phyloP scores from a whole-genome alignment of 2,329 filamentous ascomycete genomes.

The Arthroderma sp. region DNA sequence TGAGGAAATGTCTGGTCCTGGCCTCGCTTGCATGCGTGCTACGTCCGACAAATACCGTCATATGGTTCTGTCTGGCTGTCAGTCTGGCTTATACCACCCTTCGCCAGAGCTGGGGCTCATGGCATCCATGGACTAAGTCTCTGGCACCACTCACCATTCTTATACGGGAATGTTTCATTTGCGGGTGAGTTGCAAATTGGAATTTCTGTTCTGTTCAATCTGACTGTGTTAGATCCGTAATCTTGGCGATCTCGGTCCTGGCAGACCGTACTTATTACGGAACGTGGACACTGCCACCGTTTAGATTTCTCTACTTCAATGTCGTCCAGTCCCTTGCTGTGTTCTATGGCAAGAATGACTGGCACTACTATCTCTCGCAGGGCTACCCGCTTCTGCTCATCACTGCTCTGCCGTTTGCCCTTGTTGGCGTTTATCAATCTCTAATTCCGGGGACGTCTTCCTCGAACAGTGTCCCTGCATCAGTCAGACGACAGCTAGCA shows the following conservation, averaged over 20 bases:
- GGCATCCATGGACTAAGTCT: neutral
- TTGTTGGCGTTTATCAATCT: slow-evolving; percentile 50
- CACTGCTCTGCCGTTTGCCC: slow-evolving; percentile 65
- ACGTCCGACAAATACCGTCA: slow-evolving; percentile 75
- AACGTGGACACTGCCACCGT: slow-evolving; percentile 75
- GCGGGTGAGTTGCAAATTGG: slow-evolving; percentile 31
- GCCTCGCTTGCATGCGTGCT: slow-evolving; percentile 75
- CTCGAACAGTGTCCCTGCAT: neutral
- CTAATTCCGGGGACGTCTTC: slow-evolving; percentile 26
- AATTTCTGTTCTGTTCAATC: neutral
- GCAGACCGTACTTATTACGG: slow-evolving; percentile 72
- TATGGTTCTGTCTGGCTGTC: slow-evolving; percentile 61
- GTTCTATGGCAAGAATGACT: slow-evolving; percentile 83
- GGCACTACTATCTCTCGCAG: slow-evolving; percentile 88
- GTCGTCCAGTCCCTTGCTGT: slow-evolving; percentile 73
- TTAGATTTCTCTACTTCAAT: slow-evolving; percentile 84
- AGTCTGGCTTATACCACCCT: slow-evolving; percentile 36
- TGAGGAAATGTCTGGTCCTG: slow-evolving; percentile 55
- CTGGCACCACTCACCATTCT: slow-evolving; percentile 35
- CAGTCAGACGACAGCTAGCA: slow-evolving; percentile 45
- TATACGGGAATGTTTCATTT: slow-evolving; percentile 52
- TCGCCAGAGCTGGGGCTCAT: neutral
- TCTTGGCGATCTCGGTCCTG: slow-evolving; percentile 51
- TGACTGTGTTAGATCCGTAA: slow-evolving; percentile 21
- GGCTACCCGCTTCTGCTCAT: slow-evolving; percentile 78